Evolutionary conservation across 768 basidiomycete genomes (phyloP).

Genomic region (Boletellus ananas): DNA sequence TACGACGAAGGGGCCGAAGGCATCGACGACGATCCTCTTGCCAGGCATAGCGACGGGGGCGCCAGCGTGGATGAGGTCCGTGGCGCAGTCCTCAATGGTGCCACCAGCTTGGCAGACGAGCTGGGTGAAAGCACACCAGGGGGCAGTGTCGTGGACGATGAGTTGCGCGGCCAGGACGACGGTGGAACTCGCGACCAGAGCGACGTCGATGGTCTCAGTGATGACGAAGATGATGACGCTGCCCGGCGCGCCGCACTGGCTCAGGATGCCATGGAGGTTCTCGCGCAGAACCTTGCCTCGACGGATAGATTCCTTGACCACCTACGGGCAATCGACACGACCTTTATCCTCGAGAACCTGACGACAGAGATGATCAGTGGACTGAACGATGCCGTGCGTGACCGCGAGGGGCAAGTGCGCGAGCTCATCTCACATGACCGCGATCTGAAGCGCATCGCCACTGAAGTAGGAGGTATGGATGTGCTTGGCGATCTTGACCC

Average conservation of each 20-base stretch:
- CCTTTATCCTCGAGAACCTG: constrained; percentile 54
- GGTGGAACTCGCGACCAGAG: constrained; percentile 11
- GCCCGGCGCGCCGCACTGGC: constrained; percentile 20
- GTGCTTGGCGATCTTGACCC: constrained; percentile 66
- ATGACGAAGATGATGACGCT: constrained; percentile 30
- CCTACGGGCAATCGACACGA: constrained; percentile 62
- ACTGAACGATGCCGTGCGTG: constrained; percentile 69
- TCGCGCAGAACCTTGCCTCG: constrained; percentile 69
- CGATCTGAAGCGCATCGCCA: constrained; percentile 72
- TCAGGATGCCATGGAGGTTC: constrained; percentile 66
- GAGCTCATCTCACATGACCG: constrained; percentile 75
- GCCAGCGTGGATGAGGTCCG: constrained; percentile 29
- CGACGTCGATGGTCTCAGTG: constrained; percentile 10
- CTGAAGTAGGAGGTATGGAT: constrained; percentile 74
- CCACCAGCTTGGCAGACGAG: constrained; percentile 44
- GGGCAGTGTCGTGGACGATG: constrained; percentile 17
- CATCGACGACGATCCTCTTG: constrained; percentile 44
- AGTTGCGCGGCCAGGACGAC: constrained; percentile 10
- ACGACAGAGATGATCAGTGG: constrained; percentile 75
- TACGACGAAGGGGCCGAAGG: constrained; percentile 86
- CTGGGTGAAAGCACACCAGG: constrained; percentile 24
- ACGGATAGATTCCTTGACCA: constrained; percentile 75
- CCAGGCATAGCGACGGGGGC: constrained; percentile 25
- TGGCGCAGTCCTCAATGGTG: constrained; percentile 24
- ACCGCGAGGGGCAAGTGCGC: constrained; percentile 79